phyloP scores from a whole-genome alignment of 345 rosid species.

The Rhodomyrtus tomentosa region DNA sequence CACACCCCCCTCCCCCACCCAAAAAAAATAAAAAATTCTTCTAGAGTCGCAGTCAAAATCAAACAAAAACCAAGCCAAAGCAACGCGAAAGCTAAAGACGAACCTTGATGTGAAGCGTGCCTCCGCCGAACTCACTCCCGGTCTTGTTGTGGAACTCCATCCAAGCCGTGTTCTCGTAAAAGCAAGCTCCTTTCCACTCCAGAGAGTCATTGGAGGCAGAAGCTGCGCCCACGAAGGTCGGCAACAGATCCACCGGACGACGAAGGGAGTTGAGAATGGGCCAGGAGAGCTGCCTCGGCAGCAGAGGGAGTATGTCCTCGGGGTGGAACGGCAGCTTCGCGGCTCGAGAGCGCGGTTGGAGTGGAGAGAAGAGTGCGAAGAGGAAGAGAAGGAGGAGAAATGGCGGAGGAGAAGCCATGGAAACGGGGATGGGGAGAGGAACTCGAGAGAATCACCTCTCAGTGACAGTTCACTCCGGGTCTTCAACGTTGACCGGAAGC shows the following conservation, averaged over 20 bases:
- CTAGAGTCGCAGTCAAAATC: background rate
- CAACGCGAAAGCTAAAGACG: background rate
- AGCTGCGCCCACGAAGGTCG: conserved; percentile 75
- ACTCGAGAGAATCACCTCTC: background rate
- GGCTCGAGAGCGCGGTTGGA: background rate
- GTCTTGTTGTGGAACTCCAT: conserved; percentile 78
- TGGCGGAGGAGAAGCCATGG: background rate
- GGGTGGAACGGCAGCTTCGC: conserved; percentile 56
- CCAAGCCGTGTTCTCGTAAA: conserved; percentile 70
- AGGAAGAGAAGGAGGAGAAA: background rate
- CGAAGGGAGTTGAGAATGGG: conserved; percentile 57
- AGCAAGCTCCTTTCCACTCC: conserved; percentile 90
- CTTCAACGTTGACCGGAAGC: background rate
- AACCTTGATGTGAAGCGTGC: conserved; percentile 91
- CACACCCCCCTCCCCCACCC: too few species aligned
- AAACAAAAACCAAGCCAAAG: background rate
- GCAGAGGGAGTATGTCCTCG: conserved; percentile 53
- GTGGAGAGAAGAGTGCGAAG: conserved; percentile 1
- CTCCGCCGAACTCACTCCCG: conserved; percentile 79
- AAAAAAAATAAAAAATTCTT: too few species aligned
- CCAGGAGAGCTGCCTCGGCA: conserved; percentile 72
- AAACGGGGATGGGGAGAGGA: background rate
- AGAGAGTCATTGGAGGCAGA: conserved; percentile 28
- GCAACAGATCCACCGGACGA: conserved; percentile 64
- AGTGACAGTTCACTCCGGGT: background rate